Evolutionary conservation across 2,329 filamentous ascomycete species (phyloP), one percentile per base, ranked within the genome.

Genomic region (Colletotrichum eremochloae): DNA sequence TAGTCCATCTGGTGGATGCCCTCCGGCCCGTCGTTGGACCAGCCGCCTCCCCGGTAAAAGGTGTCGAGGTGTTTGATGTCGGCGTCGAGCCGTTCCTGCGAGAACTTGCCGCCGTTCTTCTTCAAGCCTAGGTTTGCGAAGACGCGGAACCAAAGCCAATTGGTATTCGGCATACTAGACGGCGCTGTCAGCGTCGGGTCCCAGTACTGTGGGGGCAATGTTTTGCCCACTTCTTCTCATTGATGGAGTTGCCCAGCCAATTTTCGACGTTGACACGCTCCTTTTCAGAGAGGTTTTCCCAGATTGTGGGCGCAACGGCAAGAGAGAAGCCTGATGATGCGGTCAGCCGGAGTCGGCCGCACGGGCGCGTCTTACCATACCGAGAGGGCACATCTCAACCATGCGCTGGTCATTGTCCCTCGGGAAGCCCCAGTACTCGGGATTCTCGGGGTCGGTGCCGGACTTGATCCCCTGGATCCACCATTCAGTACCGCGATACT

Each of bases 1-100:
- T 95, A 95, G 79, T 95, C 93, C 90, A 95, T 94, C 81, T 95
- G 93, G 70, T 93, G 92, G 69, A 95, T 93, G 18, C 90, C 90
- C 77, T 92, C 90, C 0, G 93, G 93, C 0, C 93, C 93, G 78
- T 96, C 93, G 76, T 95, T 94, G 2, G 91, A 94, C 93, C 93
- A 96, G 0, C 93, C 93, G 57, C 90, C 91, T 7, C 93, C 93
- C n/a, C 93, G 89, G 78, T 95, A 94, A 80, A 95, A 96, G 0
- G 92, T 94, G 77, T 95, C 90, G 12, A 96, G 85, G 75, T 95
- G 93, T 76, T 92, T 88, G 78, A 96, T 93, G 78, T 95, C 93
- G 29, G 89, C 89, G 69, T 94, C 91, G 31, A 95, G 87, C 31
- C 91, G 87, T 56, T 90, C 86, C 74, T 92, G 89, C 0, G 91